These are phyloP conservation scores for Fusarium paranaense DNA, from an alignment of 2,329 filamentous ascomycete genomes.

Conservation along the genomic window DNA sequence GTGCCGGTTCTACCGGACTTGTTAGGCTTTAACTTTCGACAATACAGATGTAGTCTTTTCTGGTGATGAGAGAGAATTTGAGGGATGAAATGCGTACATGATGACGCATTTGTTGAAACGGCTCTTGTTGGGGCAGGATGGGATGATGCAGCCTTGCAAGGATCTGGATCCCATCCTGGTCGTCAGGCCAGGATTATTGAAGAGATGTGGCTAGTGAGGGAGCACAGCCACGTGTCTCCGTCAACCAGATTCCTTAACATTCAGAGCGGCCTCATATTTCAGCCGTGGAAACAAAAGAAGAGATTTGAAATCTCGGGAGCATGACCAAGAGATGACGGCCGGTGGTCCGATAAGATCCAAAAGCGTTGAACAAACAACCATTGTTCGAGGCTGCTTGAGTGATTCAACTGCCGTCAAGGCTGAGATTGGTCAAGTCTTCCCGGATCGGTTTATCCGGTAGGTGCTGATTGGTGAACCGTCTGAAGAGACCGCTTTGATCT, in stretches of 20 bases:
- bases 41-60: background rate
- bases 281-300: background rate
- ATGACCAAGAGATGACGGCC: background rate
- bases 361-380: background rate
- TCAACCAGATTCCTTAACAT: background rate
- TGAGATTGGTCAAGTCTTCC: background rate
- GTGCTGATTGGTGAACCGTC: background rate
- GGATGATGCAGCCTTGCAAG: slow-evolving; percentile 22
- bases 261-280: background rate
- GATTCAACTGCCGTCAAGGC: background rate
- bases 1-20: slow-evolving; percentile 5
- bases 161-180: slow-evolving; percentile 1
- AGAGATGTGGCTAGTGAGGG: slow-evolving; percentile 20
- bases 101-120: slow-evolving; percentile 34
- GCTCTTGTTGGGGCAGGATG: slow-evolving; percentile 29
- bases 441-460: background rate
- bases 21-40: background rate
- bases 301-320: background rate
- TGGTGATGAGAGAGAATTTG: background rate
- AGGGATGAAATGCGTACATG: background rate
- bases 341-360: background rate
- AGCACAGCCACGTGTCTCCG: background rate
- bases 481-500: background rate
- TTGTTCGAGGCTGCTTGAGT: background rate
- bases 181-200: background rate